phyloP scores from a whole-genome alignment of 2,329 filamentous ascomycete species.

The Tolypocladium capitatum region DNA sequence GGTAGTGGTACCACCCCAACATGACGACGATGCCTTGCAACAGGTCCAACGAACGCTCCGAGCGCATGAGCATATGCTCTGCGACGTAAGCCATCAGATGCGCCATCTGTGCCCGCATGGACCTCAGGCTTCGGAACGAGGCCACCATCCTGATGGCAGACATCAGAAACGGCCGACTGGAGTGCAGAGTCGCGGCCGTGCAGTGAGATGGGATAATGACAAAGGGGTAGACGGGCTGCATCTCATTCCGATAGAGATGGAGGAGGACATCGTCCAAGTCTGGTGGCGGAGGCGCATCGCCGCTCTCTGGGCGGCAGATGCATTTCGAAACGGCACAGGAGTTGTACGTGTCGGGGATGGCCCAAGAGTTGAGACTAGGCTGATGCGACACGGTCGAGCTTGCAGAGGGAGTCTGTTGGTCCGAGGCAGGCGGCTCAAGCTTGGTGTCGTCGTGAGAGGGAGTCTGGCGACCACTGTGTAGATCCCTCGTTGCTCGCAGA shows the following conservation, averaged over 20 bases:
- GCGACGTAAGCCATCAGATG: conserved; percentile 30
- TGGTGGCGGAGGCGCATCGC: conserved; percentile 23
- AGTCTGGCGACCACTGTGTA: conserved; percentile 12
- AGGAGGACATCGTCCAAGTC: conserved; percentile 34
- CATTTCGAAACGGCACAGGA: conserved; percentile 31
- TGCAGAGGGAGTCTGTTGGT: conserved; percentile 12
- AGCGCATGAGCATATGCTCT: conserved; percentile 35
- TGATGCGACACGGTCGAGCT: conserved; percentile 6
- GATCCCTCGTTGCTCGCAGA: conserved; percentile 28
- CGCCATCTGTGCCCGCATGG: conserved; percentile 37
- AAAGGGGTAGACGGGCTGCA: conserved; percentile 33
- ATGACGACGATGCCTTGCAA: conserved; percentile 35
- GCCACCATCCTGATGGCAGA: conserved; percentile 35
- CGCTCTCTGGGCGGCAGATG: conserved; percentile 29
- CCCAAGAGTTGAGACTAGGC: conserved; percentile 10
- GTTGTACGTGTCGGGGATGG: conserved; percentile 30
- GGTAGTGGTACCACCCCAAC: conserved; percentile 38
- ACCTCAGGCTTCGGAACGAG: conserved; percentile 30
- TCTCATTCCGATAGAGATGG: conserved; percentile 27
- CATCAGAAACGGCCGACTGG: conserved; percentile 33
- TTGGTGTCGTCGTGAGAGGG: conserved; percentile 14
- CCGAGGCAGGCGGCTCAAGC: conserved; percentile 10
- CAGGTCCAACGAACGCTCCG: conserved; percentile 35
- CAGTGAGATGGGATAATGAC: conserved; percentile 26
- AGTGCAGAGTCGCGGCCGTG: conserved; percentile 22